Percentiles rank a stretch among this genome's conserved stretches.
phyloP scores from a whole-genome alignment of 2,329 filamentous ascomycete species.

The Gliomastix tumulicola region DNA sequence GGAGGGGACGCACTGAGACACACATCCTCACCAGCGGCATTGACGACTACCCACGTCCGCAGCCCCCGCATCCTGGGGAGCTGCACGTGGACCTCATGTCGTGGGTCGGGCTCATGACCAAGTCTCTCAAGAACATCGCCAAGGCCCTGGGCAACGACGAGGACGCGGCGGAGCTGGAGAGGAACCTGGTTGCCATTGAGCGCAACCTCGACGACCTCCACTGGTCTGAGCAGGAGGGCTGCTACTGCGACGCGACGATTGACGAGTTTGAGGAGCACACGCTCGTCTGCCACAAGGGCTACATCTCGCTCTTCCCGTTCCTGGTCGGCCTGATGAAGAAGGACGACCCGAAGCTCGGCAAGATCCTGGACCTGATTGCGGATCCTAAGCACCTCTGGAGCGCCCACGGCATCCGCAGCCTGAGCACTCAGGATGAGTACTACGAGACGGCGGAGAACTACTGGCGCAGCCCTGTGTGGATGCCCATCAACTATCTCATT shows the following conservation, averaged over 20 bases:
- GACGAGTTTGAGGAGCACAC: slow-evolving; percentile 89
- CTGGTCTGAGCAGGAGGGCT: slow-evolving; percentile 74
- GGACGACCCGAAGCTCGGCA: slow-evolving; percentile 67
- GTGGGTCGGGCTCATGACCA: slow-evolving; percentile 96
- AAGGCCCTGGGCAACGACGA: slow-evolving; percentile 67
- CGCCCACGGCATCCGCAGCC: slow-evolving; percentile 76
- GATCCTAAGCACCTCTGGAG: slow-evolving; percentile 88
- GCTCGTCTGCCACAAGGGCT: slow-evolving; percentile 93
- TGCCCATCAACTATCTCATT: slow-evolving; percentile 91
- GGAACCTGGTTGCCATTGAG: slow-evolving; percentile 68
- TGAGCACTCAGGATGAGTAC: slow-evolving; percentile 75
- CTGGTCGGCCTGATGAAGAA: slow-evolving; percentile 71
- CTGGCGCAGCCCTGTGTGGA: slow-evolving; percentile 92
- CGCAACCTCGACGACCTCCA: slow-evolving; percentile 89
- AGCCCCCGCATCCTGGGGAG: slow-evolving; percentile 92
- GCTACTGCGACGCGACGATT: slow-evolving; percentile 91
- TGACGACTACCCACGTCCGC: slow-evolving; percentile 90
- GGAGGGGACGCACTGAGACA: slow-evolving; percentile 80
- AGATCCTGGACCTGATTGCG: slow-evolving; percentile 68
- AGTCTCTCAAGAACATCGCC: slow-evolving; percentile 76
- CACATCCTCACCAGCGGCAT: slow-evolving; percentile 91
- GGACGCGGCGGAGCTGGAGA: slow-evolving; percentile 65
- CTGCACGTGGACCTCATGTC: slow-evolving; percentile 90
- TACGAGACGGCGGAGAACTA: slow-evolving; percentile 95
- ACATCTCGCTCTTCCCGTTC: slow-evolving; percentile 91